Evolutionary conservation across 495 filamentous ascomycete species (phyloP).

Genomic region (Tuber indicum): DNA sequence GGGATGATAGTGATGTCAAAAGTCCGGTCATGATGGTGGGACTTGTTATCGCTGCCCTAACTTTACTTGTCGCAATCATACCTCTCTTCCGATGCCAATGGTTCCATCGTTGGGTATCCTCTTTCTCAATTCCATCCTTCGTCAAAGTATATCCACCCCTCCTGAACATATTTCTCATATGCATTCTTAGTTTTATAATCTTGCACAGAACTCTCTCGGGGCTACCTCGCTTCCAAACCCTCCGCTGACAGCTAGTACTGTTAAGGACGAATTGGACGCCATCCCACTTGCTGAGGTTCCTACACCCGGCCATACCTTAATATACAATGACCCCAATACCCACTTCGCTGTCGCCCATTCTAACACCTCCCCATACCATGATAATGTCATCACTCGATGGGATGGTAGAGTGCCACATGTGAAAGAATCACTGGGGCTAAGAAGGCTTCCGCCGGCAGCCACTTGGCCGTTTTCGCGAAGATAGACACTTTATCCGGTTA

Average conservation of each 20-base stretch:
- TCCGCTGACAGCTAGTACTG: neutral
- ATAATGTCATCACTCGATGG: neutral
- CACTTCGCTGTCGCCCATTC: neutral
- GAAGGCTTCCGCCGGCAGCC: neutral
- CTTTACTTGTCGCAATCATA: neutral
- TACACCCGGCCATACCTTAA: neutral
- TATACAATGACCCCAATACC: neutral
- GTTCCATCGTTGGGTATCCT: neutral
- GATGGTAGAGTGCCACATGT: neutral
- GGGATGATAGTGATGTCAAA: neutral
- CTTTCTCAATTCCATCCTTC: neutral
- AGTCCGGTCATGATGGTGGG: neutral
- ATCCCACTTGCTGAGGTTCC: neutral
- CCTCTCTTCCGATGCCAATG: neutral
- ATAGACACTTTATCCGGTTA: neutral
- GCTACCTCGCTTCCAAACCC: no score
- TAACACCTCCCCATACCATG: neutral
- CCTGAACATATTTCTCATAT: neutral
- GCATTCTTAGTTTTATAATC: neutral
- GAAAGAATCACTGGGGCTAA: neutral
- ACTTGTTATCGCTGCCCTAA: neutral
- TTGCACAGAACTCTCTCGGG: neutral
- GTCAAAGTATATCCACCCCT: neutral
- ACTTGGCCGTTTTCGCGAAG: neutral
- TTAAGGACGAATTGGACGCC: neutral